Evolutionary conservation across 352 stramenopile species (phyloP).

Genomic region (Globisporangium uncinulatum): DNA sequence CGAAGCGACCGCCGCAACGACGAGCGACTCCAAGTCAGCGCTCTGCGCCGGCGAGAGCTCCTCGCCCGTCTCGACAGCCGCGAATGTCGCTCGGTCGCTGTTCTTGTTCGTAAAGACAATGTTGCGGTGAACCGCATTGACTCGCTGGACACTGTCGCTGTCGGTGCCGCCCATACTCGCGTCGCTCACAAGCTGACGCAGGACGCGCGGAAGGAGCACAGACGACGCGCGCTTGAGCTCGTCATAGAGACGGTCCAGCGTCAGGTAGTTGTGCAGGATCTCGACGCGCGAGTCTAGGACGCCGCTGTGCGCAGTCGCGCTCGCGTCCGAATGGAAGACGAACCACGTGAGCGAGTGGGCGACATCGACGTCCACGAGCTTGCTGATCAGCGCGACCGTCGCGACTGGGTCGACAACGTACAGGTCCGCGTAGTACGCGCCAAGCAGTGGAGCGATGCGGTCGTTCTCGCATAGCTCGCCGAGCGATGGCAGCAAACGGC

Average conservation of each 20-base stretch:
- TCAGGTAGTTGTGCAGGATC: slow-evolving; percentile 33
- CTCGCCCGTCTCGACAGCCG: neutral
- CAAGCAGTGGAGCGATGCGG: slow-evolving; percentile 23
- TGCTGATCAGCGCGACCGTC: slow-evolving; percentile 28
- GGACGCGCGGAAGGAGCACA: slow-evolving; percentile 4
- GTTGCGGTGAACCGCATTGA: slow-evolving; percentile 20
- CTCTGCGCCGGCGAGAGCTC: slow-evolving; percentile 11
- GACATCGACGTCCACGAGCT: slow-evolving; percentile 66
- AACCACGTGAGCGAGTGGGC: slow-evolving; percentile 69
- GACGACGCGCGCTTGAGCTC: slow-evolving; percentile 21
- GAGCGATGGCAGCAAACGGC: slow-evolving; percentile 44
- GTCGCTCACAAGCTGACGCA: slow-evolving; percentile 9
- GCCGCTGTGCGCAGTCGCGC: slow-evolving; percentile 11
- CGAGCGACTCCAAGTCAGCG: slow-evolving; percentile 13
- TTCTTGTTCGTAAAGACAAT: slow-evolving; percentile 37
- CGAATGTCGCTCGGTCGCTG: neutral
- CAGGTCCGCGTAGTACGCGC: slow-evolving; percentile 37
- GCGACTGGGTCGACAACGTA: slow-evolving; percentile 14
- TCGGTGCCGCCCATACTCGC: slow-evolving; percentile 1
- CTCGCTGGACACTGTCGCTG: slow-evolving; percentile 1
- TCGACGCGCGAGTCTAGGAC: slow-evolving; percentile 31
- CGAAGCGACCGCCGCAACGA: slow-evolving; percentile 14
- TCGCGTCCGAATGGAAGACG: slow-evolving; percentile 45
- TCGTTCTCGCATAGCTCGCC: slow-evolving; percentile 59
- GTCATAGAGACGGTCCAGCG: slow-evolving; percentile 42